phyloP scores from a whole-genome alignment of 2,329 filamentous ascomycete genomes.

The Aureobasidium lini region DNA sequence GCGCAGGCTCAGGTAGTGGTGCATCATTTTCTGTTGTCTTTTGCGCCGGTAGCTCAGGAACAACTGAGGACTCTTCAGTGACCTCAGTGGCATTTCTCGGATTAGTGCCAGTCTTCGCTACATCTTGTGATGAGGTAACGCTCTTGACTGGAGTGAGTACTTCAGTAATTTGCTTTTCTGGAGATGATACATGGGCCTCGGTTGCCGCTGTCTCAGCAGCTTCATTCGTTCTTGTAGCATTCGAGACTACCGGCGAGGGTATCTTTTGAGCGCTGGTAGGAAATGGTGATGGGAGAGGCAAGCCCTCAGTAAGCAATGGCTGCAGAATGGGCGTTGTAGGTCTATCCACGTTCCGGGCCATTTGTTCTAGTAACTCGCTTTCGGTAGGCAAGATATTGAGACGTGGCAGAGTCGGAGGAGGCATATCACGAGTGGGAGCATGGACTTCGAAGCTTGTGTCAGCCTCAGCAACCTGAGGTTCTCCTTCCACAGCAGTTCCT shows the following conservation, averaged over 20 bases:
- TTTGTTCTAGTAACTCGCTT: neutral
- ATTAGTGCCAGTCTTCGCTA: too few species aligned
- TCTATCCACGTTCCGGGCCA: constrained; percentile 7
- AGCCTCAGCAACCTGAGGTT: neutral
- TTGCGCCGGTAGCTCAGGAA: too few species aligned
- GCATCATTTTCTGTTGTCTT: too few species aligned
- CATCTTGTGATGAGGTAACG: too few species aligned
- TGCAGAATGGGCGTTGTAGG: constrained; percentile 26
- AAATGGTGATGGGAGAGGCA: constrained; percentile 30
- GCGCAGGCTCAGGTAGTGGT: neutral
- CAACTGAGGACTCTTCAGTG: too few species aligned
- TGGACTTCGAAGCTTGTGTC: neutral
- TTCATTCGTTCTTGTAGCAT: neutral
- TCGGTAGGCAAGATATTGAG: constrained; percentile 18
- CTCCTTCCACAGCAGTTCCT: neutral
- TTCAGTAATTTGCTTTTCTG: too few species aligned
- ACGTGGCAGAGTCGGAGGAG: constrained; percentile 22
- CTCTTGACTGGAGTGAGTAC: too few species aligned
- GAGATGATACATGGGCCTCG: too few species aligned
- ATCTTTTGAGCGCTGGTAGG: constrained; percentile 18
- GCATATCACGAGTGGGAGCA: constrained; percentile 15
- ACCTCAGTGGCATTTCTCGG: too few species aligned
- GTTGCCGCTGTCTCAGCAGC: neutral
- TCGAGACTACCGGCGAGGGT: neutral
- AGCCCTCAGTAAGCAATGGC: constrained; percentile 22